Percentiles rank a stretch among this genome's conserved stretches.
These are phyloP conservation scores for Fusarium albosuccineum DNA, from an alignment of 2,329 filamentous ascomycete species.

Conservation along the genomic window DNA sequence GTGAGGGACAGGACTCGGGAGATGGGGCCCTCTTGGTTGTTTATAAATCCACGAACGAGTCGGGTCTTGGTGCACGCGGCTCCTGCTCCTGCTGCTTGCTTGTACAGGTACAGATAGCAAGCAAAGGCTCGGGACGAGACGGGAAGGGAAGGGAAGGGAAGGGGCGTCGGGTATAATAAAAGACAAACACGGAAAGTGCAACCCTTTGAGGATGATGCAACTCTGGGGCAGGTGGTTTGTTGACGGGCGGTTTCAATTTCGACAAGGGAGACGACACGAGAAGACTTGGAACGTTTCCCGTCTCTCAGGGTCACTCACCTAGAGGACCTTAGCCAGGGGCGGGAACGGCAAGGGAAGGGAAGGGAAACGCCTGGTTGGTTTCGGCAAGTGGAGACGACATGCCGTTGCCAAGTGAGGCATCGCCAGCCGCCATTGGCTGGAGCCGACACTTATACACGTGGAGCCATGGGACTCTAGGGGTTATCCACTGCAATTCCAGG, in stretches of 20 bases:
- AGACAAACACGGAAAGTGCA: constrained; percentile 34
- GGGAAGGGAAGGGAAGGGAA: constrained; percentile 13
- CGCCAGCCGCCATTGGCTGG: constrained; percentile 16
- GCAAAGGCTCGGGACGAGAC: constrained; percentile 10
- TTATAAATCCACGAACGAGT: constrained; percentile 21
- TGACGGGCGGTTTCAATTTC: neutral
- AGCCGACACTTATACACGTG: constrained; percentile 13
- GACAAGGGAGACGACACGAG: constrained; percentile 22
- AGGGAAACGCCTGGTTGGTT: constrained; percentile 9
- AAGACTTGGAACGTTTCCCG: neutral
- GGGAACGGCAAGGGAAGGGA: neutral
- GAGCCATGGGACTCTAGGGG: constrained; percentile 19
- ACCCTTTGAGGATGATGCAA: constrained; percentile 8
- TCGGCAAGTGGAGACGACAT: constrained; percentile 26
- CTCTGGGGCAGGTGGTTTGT: constrained; percentile 12
- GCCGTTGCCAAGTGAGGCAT: neutral
- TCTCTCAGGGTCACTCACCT: neutral
- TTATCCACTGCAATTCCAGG: constrained; percentile 19
- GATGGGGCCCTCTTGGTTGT: constrained; percentile 7
- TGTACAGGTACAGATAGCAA: constrained; percentile 5
- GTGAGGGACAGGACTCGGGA: neutral
- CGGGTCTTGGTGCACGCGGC: constrained; percentile 21
- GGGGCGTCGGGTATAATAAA: constrained; percentile 12
- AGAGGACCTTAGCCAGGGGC: constrained; percentile 4
- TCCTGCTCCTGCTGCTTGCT: constrained; percentile 12